Conservation (phyloP, 2,329 filamentous ascomycete species). For the Calonectria pseudoturangicola region DNA sequence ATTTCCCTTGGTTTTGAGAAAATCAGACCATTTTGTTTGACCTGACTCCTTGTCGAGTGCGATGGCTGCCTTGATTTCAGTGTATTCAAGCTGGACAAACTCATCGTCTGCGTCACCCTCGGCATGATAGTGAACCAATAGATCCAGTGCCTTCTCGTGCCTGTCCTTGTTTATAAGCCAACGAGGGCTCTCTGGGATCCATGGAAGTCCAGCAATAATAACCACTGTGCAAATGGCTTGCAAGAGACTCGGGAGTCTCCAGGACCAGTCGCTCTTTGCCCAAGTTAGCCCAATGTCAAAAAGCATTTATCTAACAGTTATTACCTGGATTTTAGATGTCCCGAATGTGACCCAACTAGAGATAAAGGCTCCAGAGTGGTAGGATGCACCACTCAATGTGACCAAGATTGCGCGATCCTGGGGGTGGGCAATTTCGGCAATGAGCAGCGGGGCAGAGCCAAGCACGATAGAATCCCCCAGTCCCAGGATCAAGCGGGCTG, state of each 20-base stretch:
- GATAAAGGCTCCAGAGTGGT: constrained; percentile 32
- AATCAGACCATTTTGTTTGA: constrained; percentile 73
- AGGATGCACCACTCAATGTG: constrained; percentile 23
- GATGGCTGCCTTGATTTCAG: constrained; percentile 78
- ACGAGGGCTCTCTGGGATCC: constrained; percentile 64
- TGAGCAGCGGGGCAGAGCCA: constrained; percentile 26
- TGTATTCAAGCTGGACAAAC: constrained; percentile 77
- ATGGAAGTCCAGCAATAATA: constrained; percentile 42
- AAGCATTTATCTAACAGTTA: neutral
- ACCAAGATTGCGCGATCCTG: constrained; percentile 34
- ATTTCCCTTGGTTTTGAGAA: constrained; percentile 78
- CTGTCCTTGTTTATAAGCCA: constrained; percentile 61
- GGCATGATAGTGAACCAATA: constrained; percentile 77
- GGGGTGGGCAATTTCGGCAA: constrained; percentile 26
- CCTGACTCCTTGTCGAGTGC: constrained; percentile 71
- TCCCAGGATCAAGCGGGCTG: constrained; percentile 26
- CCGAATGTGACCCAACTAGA: constrained; percentile 30
- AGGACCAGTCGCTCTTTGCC: constrained; percentile 40
- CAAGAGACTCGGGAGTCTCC: constrained; percentile 44
- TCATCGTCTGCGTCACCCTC: constrained; percentile 74
- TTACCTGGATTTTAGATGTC: constrained; percentile 22
- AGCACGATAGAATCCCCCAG: constrained; percentile 29
- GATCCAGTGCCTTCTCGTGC: constrained; percentile 65
- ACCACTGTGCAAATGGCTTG: constrained; percentile 44
- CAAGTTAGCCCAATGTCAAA: neutral